phyloP scores from a whole-genome alignment of 345 rosid species.

The Brassica napus region DNA sequence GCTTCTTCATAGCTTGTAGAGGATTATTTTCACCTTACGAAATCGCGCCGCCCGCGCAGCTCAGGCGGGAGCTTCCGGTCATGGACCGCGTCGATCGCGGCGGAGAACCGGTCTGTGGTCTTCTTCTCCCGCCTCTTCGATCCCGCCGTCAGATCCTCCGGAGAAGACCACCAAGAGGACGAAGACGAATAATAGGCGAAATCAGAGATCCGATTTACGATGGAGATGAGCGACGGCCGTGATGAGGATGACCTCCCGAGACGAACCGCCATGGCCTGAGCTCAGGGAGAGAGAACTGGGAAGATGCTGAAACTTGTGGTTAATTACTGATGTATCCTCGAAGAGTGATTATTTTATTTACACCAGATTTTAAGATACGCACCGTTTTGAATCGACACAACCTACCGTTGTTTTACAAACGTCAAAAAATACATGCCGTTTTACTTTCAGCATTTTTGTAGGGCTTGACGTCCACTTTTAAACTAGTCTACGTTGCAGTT shows the following conservation, averaged over 20 bases:
- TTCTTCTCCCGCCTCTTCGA: conserved; percentile 53
- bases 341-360: neutral
- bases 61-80: conserved; percentile 90
- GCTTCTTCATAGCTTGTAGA: no score
- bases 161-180: conserved; percentile 37
- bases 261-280: conserved; percentile 39
- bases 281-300: conserved; percentile 21
- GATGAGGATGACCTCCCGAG: conserved; percentile 38
- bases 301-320: conserved; percentile 2
- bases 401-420: neutral
- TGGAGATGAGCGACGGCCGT: neutral
- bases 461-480: neutral
- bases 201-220: conserved; percentile 24
- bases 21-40: conserved; percentile 52
- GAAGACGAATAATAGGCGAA: conserved; percentile 46
- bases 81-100: conserved; percentile 69
- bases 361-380: neutral
- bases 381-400: conserved; percentile 4
- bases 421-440: neutral
- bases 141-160: conserved; percentile 36
- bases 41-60: conserved; percentile 79
- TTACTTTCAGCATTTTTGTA: neutral
- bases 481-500: neutral
- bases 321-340: neutral
- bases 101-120: conserved; percentile 59